Evolutionary conservation across 768 basidiomycete genomes (phyloP).

Genomic region (Mycena vitilis): DNA sequence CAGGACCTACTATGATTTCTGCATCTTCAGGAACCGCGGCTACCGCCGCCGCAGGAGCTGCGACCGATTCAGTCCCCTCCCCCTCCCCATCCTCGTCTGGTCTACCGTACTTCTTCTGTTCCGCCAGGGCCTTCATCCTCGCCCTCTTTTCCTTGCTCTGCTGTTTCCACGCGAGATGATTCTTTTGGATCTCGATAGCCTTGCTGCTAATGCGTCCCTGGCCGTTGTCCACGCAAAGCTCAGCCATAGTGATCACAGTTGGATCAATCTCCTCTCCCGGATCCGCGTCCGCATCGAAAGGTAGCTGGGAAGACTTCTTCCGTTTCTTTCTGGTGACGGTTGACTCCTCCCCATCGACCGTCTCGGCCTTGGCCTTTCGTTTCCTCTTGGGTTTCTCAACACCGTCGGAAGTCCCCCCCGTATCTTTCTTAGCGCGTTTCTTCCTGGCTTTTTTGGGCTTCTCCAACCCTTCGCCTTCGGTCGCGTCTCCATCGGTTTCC

Average conservation of each 20-base stretch:
- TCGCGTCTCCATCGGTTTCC: constrained; percentile 1
- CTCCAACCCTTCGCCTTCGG: constrained; percentile 10
- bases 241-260: constrained; percentile 86
- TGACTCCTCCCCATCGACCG: constrained; percentile 7
- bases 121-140: constrained; percentile 71
- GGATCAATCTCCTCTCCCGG: constrained; percentile 86
- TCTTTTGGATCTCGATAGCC: constrained; percentile 75
- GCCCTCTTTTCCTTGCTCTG: constrained; percentile 75
- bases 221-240: constrained; percentile 81
- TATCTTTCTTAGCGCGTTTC: constrained; percentile 16
- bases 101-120: constrained; percentile 80
- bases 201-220: constrained; percentile 85
- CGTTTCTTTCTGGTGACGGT: constrained; percentile 17
- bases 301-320: constrained; percentile 55
- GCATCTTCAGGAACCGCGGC: constrained; percentile 10
- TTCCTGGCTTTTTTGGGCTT: constrained; percentile 19
- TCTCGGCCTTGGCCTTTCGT: constrained; percentile 19
- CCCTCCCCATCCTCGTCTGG: constrained; percentile 58
- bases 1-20: constrained; percentile 23
- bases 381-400: constrained; percentile 19
- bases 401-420: not conserved
- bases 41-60: constrained; percentile 26
- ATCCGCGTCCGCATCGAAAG: constrained; percentile 68
- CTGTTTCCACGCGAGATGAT: constrained; percentile 79
- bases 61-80: constrained; percentile 33